These are phyloP conservation scores for Globisporangium middletonii DNA, from an alignment of 352 stramenopile species.

Conservation along the genomic window DNA sequence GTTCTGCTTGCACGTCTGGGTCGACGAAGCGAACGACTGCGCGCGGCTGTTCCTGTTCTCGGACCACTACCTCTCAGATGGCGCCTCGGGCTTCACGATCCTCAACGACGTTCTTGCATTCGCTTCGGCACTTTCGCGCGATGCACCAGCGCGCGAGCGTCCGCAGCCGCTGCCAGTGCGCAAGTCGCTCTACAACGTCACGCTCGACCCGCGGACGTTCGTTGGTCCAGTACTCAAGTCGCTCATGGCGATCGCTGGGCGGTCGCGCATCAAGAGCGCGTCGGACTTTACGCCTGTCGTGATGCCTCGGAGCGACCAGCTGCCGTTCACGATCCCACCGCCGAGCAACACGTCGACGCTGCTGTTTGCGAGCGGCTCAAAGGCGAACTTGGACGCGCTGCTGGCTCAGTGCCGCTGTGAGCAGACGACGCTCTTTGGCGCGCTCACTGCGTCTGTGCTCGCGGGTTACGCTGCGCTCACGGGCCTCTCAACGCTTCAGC, in stretches of 20 bases:
- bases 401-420: constrained; percentile 22
- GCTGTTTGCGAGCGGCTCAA: constrained; percentile 20
- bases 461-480: constrained; percentile 14
- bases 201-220: constrained; percentile 16
- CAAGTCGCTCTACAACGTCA: constrained; percentile 34
- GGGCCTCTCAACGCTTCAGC: constrained; percentile 13
- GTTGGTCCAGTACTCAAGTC: constrained; percentile 18
- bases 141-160: constrained; percentile 8
- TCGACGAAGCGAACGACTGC: constrained; percentile 8
- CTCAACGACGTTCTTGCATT: constrained; percentile 26
- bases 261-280: constrained; percentile 16
- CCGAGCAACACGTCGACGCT: constrained; percentile 21
- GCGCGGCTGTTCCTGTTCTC: constrained; percentile 43
- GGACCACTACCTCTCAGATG: constrained; percentile 40
- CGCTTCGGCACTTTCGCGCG: constrained; percentile 7
- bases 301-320: constrained; percentile 20
- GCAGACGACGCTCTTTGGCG: constrained; percentile 27
- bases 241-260: constrained; percentile 20
- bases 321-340: constrained; percentile 20
- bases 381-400: constrained; percentile 18
- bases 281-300: constrained; percentile 22
- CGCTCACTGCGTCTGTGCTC: constrained; percentile 21
- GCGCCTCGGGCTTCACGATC: constrained; percentile 26
- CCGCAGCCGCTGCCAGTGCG: constrained; percentile 16
- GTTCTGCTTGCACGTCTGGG: constrained; percentile 18